Evolutionary conservation across 2,329 filamentous ascomycete species (phyloP), one percentile per base, ranked within the genome.

Genomic region (Ophiostoma sp.): DNA sequence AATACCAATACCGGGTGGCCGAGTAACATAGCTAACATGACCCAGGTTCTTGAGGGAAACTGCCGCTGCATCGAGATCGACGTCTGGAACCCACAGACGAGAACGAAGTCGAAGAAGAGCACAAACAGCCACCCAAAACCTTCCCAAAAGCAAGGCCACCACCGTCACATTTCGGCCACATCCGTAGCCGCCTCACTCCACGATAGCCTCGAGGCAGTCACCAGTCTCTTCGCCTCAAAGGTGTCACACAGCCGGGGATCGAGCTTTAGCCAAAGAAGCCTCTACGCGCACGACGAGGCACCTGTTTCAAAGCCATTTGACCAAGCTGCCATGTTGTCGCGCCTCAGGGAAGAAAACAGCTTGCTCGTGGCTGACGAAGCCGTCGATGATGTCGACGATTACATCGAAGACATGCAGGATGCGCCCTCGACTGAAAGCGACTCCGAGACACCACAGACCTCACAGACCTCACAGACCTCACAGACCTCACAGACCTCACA

Each of bases 1-100:
- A 5, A 27, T 27, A 18, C 8, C 3, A 55, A 9, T 4, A 14
- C 12, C 16, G 45, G 6, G 5, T 55, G 6, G 49, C 27, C 27
- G 38, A 67, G 47, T 9, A 40, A 36, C 27, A 49, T 47, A 42
- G 18, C 36, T 40, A 27, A 16, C 16, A 14, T 36, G 5, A 14
- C 3, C 27, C 73, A 91, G 84, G 89, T 90, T 12, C 85, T 97
- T 12, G 81, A 85, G 47, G 84, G 87, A 66, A 91, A 91, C 64
- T 96, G 93, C 75, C 87, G 93, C 70, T 97, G 93, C 75, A 92
- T 97, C 64, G 93, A 97, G 77, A 95, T 97, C 68, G 94, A 97
- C 75, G 92, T 97, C 3, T 97, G 93, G 91, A 91, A 97, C 77
- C 91, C 92, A 12, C 69, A 70, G 12, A 80, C 84, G 64, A 74